Evolutionary conservation across 139 green algal genomes (phyloP), one percentile per base, ranked within the genome.

Genomic region (Yamagishiella unicocca): DNA sequence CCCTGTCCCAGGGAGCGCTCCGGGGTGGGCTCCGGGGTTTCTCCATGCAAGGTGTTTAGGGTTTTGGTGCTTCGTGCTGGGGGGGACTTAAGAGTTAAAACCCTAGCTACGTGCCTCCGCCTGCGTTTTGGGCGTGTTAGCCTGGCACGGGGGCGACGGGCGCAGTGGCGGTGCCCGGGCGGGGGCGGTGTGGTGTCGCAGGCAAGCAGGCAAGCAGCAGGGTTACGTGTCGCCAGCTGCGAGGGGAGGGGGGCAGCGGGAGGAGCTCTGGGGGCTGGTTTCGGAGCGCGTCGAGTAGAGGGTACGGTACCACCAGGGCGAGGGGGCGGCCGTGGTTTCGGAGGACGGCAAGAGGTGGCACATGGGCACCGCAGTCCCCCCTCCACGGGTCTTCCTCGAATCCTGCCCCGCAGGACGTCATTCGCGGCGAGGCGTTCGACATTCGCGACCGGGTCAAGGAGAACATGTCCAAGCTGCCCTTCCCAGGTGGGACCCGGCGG

Each of bases 381-480:
- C 33, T n/a, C 38, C 17, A 22, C 27, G 4, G 3, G 10, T 14
- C 37, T 2, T 7, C 25, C 2, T 17, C 35, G 35, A 53, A 33
- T 27, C 67, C 38, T 79, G 5, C 54, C 37, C 3, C 33, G 4
- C 42, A 76, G 79, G 61, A 85, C 31, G 79, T 75, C 5, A 72
- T 85, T 33, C 40, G 42, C 40, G 79, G 61, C n/a, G 42, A 62
- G 27, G 40, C 62, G 4, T 85, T 85, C 29, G 79, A 75, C 61
- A 62, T 85, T 12, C 79, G 79, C 12, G 79, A 85, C 61, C 29
- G 31, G 5, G 61, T 85, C 29, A 85, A 85, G 79, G 79, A 85
- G 54, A 21, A 40, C 6, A 24, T 85, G 61, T 61, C 79, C 10
- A 3, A 5, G 29, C 75, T 85, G 79, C 21, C 27, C 40, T 85